Base-by-base conservation (phyloP, 2,329 filamentous ascomycete species). In the Arthrobotrys iridis region DNA sequence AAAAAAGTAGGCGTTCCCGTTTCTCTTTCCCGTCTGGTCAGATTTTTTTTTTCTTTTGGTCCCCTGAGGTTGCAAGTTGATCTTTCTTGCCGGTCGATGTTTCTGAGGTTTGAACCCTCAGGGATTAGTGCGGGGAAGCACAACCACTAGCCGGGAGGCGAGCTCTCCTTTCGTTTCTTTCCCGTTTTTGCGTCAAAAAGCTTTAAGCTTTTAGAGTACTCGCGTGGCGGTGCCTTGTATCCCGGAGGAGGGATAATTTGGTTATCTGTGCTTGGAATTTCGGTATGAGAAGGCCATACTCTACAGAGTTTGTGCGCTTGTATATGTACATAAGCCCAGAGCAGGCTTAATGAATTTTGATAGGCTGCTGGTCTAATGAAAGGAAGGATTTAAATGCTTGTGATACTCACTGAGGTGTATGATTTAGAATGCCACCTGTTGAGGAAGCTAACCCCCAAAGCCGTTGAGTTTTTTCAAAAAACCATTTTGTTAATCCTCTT, bases 61-160 rank as follows among this genome's bases (percentile, higher is more conserved):
- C 24, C 50, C 26, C 50, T 30, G 50, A 55, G 11, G 50, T 55
- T 55, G 50, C 50, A 55, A 55, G 50, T 55, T 55, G 50, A 33
- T 30, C 26, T 18, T 52, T 33, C 5, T 30, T 22, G 26, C 35
- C 48, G 7, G n/a, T 55, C 26, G 18, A 37, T 35, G n/a, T 37
- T 33, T 41, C 50, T 33, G 24, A 62, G 28, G 13, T 58, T 45
- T 62, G 18, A 26, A 55, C 37, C 43, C 64, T 70, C 55, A 62
- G 55, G 65, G 65, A 70, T 70, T 35, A 55, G 55, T 70, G 65
- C 65, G 65, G 65, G 65, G 65, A 70, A 70, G 65, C 65, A 70
- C 65, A 41, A 62, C 30, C 65, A 55, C 43, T 70, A 62, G 65
- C 65, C 65, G 65, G 50, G 65, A 68, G 65, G 48, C 65, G 65